Evolutionary conservation across 2,329 filamentous ascomycete species (phyloP).

Genomic region (Verticillium longisporum): DNA sequence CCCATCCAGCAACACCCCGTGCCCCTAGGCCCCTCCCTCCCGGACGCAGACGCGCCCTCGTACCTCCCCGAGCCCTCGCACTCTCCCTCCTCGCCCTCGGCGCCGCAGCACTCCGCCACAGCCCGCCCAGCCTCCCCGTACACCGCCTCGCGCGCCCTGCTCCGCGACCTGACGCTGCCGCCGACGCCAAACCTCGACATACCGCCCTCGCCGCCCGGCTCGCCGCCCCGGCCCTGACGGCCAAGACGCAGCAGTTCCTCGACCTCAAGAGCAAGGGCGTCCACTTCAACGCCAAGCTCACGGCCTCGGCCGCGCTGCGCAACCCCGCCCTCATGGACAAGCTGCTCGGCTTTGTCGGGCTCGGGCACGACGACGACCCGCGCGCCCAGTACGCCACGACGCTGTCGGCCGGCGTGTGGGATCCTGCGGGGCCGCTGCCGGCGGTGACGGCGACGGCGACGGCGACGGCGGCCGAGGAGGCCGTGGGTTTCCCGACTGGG

Average conservation of each 20-base stretch:
- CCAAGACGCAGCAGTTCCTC: constrained; percentile 69
- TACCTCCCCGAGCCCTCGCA: background rate
- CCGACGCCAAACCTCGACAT: constrained; percentile 66
- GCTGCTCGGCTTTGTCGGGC: constrained; percentile 59
- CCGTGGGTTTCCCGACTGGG: constrained; percentile 46
- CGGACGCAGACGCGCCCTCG: constrained; percentile 17
- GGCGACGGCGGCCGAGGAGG: background rate
- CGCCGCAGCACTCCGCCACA: constrained; percentile 7
- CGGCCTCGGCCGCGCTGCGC: constrained; percentile 57
- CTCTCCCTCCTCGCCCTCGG: background rate
- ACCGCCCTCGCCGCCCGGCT: constrained; percentile 63
- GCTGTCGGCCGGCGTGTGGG: constrained; percentile 47
- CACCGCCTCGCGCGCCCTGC: constrained; percentile 53
- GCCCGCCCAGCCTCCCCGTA: constrained; percentile 56
- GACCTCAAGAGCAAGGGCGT: constrained; percentile 68
- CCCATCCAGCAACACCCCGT: constrained; percentile 22
- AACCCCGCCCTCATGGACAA: constrained; percentile 70
- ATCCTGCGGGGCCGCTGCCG: constrained; percentile 31
- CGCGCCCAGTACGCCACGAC: constrained; percentile 61
- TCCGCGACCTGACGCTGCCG: constrained; percentile 70
- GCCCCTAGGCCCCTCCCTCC: constrained; percentile 32
- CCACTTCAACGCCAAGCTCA: constrained; percentile 73
- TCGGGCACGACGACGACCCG: constrained; percentile 32
- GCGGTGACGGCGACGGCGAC: too few relatives aligned
- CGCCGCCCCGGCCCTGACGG: constrained; percentile 46